phyloP scores from a whole-genome alignment of 345 rosid species.

The Microcos paniculata region DNA sequence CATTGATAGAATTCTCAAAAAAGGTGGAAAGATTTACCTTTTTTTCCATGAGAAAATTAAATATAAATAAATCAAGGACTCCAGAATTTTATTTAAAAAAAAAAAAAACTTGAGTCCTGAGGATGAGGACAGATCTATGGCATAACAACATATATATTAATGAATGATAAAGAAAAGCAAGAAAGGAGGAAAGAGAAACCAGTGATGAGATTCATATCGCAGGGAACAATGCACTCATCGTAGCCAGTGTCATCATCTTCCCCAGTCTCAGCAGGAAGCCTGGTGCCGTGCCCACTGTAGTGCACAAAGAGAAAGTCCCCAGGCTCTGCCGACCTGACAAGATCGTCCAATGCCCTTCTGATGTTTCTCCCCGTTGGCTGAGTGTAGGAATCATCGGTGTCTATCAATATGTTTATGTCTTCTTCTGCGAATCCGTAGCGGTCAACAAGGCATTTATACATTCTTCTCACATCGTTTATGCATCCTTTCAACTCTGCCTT shows the following conservation, averaged over 20 bases:
- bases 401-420: conserved; percentile 65
- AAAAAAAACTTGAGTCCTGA: too few relatives aligned
- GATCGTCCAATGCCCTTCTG: conserved; percentile 47
- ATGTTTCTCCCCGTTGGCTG: conserved; percentile 86
- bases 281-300: conserved; percentile 97
- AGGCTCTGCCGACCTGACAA: conserved; percentile 56
- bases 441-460: conserved; percentile 57
- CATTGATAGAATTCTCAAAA: too few relatives aligned
- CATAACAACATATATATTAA: not conserved
- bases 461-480: conserved; percentile 76
- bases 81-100: too few relatives aligned
- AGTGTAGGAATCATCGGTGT: conserved; percentile 56
- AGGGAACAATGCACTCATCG: conserved; percentile 94
- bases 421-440: conserved; percentile 68
- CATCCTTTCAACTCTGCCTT: conserved; percentile 92
- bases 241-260: conserved; percentile 94
- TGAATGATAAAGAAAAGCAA: not conserved
- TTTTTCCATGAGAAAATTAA: too few relatives aligned
- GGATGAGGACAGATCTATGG: not conserved
- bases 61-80: too few relatives aligned
- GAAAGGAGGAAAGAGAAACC: conserved; percentile 30
- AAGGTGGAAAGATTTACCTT: too few relatives aligned
- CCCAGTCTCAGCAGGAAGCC: conserved; percentile 95
- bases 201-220: conserved; percentile 93
- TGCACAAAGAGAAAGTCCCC: conserved; percentile 76